These are phyloP conservation scores for Lithocarpus polystachyus DNA, from an alignment of 306 rosid species.

Conservation along the genomic window DNA sequence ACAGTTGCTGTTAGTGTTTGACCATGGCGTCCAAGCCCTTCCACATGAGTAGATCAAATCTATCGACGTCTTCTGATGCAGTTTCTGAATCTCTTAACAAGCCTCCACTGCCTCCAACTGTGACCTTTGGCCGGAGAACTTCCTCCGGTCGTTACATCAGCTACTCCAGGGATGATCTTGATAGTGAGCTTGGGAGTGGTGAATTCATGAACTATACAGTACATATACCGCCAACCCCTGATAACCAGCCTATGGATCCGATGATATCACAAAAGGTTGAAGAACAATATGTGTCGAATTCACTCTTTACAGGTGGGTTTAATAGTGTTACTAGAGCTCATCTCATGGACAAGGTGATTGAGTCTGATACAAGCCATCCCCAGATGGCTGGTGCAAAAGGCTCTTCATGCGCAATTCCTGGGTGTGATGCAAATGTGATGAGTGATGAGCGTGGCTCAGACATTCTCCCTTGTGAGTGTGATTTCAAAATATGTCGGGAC, in stretches of 20 bases:
- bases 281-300: constrained; percentile 87
- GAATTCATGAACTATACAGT: constrained; percentile 85
- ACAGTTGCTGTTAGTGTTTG: constrained; percentile 15
- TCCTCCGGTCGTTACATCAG: constrained; percentile 78
- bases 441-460: constrained; percentile 83
- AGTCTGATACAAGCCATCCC: constrained; percentile 84
- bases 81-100: constrained; percentile 49
- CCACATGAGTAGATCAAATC: constrained; percentile 53
- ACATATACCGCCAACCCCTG: constrained; percentile 89
- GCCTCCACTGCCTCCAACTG: constrained; percentile 80
- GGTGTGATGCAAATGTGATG: constrained; percentile 94
- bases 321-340: constrained; percentile 84
- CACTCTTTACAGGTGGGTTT: constrained; percentile 91
- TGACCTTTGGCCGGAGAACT: constrained; percentile 81
- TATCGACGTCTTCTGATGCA: constrained; percentile 58
- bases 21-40: constrained; percentile 69
- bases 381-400: constrained; percentile 98
- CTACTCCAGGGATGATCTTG: constrained; percentile 94
- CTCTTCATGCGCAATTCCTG: constrained; percentile 79
- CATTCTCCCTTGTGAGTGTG: constrained; percentile 97
- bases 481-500: constrained; percentile 90
- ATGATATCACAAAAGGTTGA: constrained; percentile 84
- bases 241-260: constrained; percentile 95
- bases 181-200: constrained; percentile 73
- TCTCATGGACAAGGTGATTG: constrained; percentile 92